These are phyloP conservation scores for Chytriomyces confervae DNA, from an alignment of 192 early-diverging fungal genomes.

Conservation along the genomic window DNA sequence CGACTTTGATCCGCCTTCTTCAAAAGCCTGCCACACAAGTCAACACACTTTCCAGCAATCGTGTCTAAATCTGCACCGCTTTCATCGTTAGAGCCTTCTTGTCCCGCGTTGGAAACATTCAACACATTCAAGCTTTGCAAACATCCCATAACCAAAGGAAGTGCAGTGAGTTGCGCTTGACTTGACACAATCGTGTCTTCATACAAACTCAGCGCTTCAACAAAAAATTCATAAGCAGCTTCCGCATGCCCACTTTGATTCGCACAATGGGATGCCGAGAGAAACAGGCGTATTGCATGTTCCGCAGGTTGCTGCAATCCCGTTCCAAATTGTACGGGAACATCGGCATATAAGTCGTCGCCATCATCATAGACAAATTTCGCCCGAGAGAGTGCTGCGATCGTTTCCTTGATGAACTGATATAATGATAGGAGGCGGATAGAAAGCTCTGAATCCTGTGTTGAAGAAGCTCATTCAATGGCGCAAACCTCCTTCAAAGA, in stretches of 20 bases:
- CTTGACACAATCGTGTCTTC: constrained; percentile 92
- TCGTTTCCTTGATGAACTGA: constrained; percentile 87
- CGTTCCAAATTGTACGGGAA: constrained; percentile 40
- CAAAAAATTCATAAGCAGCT: constrained; percentile 95
- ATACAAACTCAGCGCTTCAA: constrained; percentile 93
- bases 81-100: too few relatives aligned
- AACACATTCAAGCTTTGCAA: constrained; percentile 83
- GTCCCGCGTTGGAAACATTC: constrained; percentile 86
- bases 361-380: constrained; percentile 50
- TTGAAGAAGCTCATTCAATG: neutral
- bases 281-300: constrained; percentile 76
- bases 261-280: constrained; percentile 83
- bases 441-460: constrained; percentile 12
- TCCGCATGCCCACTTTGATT: constrained; percentile 89
- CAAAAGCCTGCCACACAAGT: constrained; percentile 84
- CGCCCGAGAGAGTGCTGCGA: constrained; percentile 68
- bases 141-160: constrained; percentile 84
- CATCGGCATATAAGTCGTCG: constrained; percentile 40
- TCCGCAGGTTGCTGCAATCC: constrained; percentile 54
- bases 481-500: neutral
- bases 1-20: constrained; percentile 94
- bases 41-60: constrained; percentile 84
- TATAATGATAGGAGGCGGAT: constrained; percentile 74
- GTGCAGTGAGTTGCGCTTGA: constrained; percentile 85
- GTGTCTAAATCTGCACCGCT: constrained; percentile 43